These are phyloP conservation scores for Tolypocladium nubicola DNA, from an alignment of 2,329 filamentous ascomycete genomes.

Conservation along the genomic window DNA sequence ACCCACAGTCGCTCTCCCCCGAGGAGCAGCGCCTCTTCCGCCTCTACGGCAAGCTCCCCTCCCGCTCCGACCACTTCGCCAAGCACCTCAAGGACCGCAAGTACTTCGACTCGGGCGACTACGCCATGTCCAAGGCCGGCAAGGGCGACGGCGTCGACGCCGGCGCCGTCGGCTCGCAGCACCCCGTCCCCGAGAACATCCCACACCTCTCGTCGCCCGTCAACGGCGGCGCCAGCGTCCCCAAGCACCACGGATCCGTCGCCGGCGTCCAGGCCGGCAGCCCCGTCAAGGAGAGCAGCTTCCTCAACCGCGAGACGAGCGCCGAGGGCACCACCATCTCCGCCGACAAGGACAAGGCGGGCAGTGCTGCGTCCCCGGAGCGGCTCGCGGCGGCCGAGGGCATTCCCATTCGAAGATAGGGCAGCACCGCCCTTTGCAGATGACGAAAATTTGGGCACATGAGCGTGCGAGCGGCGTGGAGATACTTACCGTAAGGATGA, in stretches of 20 bases:
- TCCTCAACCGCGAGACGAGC: slow-evolving; percentile 73
- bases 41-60: slow-evolving; percentile 95
- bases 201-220: slow-evolving; percentile 70
- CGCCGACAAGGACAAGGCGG: slow-evolving; percentile 28
- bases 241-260: slow-evolving; percentile 31
- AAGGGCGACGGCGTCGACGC: slow-evolving; percentile 92
- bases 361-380: slow-evolving; percentile 7
- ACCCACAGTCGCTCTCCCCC: slow-evolving; percentile 67
- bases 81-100: slow-evolving; percentile 99
- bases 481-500: background rate
- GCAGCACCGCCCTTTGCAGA: background rate
- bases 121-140: slow-evolving; percentile 92
- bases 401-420: slow-evolving; percentile 55
- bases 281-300: slow-evolving; percentile 84
- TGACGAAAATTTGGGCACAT: background rate
- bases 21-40: slow-evolving; percentile 96
- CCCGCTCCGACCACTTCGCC: slow-evolving; percentile 89
- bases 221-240: slow-evolving; percentile 21
- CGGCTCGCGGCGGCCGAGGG: slow-evolving; percentile 21
- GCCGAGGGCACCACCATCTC: slow-evolving; percentile 36
- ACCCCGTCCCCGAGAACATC: slow-evolving; percentile 91
- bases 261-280: slow-evolving; percentile 54
- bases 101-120: slow-evolving; percentile 96
- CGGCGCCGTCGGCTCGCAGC: slow-evolving; percentile 86
- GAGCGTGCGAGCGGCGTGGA: background rate